Conservation (phyloP, 1,284 basidiomycete species). For the Apiotrichum akiyoshidainum region DNA sequence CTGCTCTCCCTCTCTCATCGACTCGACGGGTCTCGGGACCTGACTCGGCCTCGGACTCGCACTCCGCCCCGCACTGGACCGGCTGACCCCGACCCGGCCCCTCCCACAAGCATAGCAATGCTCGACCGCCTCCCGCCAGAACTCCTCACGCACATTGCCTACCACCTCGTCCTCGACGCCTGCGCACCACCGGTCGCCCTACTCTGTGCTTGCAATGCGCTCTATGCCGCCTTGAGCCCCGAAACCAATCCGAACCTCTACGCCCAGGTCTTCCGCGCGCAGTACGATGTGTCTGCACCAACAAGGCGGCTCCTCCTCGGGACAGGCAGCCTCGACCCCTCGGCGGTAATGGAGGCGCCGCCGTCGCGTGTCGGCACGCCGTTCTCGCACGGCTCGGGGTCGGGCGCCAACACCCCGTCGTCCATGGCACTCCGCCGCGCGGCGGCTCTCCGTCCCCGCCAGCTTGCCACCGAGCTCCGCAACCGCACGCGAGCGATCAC, state of each 20-base stretch:
- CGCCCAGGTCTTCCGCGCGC: conserved; percentile 59
- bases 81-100: background rate
- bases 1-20: background rate
- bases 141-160: conserved; percentile 60
- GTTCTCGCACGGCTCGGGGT: background rate
- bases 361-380: background rate
- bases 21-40: background rate
- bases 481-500: conserved; percentile 32
- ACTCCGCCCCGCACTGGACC: background rate
- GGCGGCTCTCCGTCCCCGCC: background rate
- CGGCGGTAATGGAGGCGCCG: background rate
- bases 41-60: background rate
- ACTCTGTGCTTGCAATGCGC: conserved; percentile 54
- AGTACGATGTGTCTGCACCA: conserved; percentile 51
- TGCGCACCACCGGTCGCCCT: conserved; percentile 51
- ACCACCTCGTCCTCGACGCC: conserved; percentile 50
- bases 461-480: conserved; percentile 37
- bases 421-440: background rate
- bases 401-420: background rate
- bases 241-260: conserved; percentile 59
- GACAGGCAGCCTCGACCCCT: background rate
- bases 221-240: conserved; percentile 53
- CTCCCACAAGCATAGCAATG: conserved; percentile 18
- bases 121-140: conserved; percentile 59
- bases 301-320: background rate